Evolutionary conservation across 768 basidiomycete genomes (phyloP).

Genomic region (Tricholoma sp.): DNA sequence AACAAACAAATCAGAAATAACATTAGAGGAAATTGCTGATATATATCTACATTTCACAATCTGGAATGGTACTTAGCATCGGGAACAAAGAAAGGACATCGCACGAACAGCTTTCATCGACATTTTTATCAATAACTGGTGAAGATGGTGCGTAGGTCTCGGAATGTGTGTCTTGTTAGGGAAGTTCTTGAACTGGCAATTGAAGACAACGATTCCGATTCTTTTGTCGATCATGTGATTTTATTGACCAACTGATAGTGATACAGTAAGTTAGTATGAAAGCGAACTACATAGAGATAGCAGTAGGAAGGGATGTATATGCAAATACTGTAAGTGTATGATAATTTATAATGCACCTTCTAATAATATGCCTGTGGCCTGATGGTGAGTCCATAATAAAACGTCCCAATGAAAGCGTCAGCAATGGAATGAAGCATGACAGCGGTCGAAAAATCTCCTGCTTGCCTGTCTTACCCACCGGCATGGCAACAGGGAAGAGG

Average conservation of each 20-base stretch:
- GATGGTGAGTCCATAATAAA: background rate
- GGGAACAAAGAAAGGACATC: background rate
- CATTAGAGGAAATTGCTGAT: background rate
- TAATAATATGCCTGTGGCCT: background rate
- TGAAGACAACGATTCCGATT: no score
- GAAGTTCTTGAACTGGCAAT: background rate
- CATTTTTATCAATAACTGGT: constrained; percentile 33
- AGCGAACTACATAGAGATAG: no score
- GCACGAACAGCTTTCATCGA: constrained; percentile 68
- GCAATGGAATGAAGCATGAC: background rate
- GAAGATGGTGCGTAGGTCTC: constrained; percentile 1
- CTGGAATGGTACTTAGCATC: constrained; percentile 22
- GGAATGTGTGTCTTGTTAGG: background rate
- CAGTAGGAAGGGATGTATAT: no score
- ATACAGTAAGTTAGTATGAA: no score
- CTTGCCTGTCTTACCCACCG: constrained; percentile 25
- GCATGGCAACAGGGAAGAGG: constrained; percentile 9
- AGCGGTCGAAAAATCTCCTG: constrained; percentile 22
- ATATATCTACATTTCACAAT: constrained; percentile 51
- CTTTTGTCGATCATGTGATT: constrained; percentile 3
- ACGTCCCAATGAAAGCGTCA: background rate
- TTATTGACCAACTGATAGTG: no score
- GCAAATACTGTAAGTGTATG: no score
- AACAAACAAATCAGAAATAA: background rate
- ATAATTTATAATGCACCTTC: background rate